Evolutionary conservation across 768 basidiomycete genomes (phyloP).

Genomic region (Boletus pseudo-olivaceus): DNA sequence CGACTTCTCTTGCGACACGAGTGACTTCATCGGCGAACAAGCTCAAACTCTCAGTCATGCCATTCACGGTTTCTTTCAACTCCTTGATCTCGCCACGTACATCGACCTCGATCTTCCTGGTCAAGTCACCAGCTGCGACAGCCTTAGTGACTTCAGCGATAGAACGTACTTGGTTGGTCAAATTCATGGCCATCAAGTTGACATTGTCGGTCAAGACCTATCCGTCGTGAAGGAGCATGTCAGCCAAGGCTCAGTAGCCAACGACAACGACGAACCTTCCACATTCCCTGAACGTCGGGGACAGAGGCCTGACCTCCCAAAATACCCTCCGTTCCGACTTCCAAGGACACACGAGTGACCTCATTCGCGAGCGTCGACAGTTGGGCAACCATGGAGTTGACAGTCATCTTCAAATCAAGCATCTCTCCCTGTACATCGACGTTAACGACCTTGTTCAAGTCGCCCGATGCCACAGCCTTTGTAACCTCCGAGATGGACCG

Average conservation of each 20-base stretch:
- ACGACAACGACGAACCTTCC: conserved; percentile 58
- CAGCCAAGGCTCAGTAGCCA: conserved; percentile 9
- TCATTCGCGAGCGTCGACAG: conserved; percentile 72
- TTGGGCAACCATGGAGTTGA: conserved; percentile 76
- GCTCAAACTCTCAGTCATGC: conserved; percentile 87
- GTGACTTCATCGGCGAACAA: conserved; percentile 82
- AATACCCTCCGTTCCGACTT: conserved; percentile 91
- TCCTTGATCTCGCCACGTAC: conserved; percentile 91
- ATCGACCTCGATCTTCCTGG: conserved; percentile 89
- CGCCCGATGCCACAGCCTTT: conserved; percentile 76
- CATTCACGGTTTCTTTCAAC: conserved; percentile 89
- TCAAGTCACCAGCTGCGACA: conserved; percentile 89
- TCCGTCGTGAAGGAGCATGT: background rate
- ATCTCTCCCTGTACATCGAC: conserved; percentile 96
- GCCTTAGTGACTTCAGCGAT: conserved; percentile 93
- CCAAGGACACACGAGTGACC: conserved; percentile 88
- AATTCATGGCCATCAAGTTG: conserved; percentile 85
- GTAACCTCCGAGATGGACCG: conserved; percentile 88
- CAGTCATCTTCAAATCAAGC: conserved; percentile 77
- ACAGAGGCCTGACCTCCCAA: conserved; percentile 91
- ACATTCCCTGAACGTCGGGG: conserved; percentile 91
- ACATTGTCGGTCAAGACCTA: conserved; percentile 73
- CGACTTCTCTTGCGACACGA: conserved; percentile 92
- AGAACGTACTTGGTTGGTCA: conserved; percentile 88
- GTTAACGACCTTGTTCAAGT: conserved; percentile 78